Conservation (phyloP, 2,329 filamentous ascomycete species). For the Cytospora leucostoma region DNA sequence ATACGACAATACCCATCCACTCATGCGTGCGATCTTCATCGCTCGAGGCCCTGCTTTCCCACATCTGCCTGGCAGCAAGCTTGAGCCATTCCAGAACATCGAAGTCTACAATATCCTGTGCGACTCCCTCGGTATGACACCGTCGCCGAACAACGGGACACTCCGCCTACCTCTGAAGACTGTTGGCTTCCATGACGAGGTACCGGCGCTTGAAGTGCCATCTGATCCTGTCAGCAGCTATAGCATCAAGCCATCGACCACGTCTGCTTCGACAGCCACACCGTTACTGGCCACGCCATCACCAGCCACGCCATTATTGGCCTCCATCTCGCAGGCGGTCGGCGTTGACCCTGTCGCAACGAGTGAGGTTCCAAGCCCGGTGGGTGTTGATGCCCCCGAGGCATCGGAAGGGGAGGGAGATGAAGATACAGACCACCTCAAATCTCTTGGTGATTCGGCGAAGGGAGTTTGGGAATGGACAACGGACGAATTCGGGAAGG, state of each 20-base stretch:
- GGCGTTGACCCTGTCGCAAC: slow-evolving; percentile 29
- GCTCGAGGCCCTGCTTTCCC: slow-evolving; percentile 91
- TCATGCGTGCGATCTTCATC: slow-evolving; percentile 96
- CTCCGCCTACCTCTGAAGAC: slow-evolving; percentile 69
- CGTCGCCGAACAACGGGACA: slow-evolving; percentile 85
- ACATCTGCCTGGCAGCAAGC: slow-evolving; percentile 75
- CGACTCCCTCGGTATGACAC: slow-evolving; percentile 75
- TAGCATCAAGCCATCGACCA: slow-evolving; percentile 23
- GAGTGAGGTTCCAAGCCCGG: slow-evolving; percentile 32
- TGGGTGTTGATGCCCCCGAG: slow-evolving; percentile 29
- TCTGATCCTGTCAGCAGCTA: slow-evolving; percentile 50
- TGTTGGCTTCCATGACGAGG: slow-evolving; percentile 60
- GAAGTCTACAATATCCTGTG: slow-evolving; percentile 95
- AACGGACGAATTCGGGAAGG: slow-evolving; percentile 47
- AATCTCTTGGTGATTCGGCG: slow-evolving; percentile 34
- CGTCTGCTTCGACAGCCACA: background rate
- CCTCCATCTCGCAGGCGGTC: slow-evolving; percentile 24
- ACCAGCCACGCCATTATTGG: slow-evolving; percentile 17
- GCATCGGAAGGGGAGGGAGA: slow-evolving; percentile 28
- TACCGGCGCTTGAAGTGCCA: slow-evolving; percentile 51
- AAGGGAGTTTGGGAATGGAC: slow-evolving; percentile 55
- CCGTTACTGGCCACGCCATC: slow-evolving; percentile 20
- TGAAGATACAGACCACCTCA: slow-evolving; percentile 34
- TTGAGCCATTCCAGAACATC: slow-evolving; percentile 86
- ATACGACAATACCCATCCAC: slow-evolving; percentile 89